phyloP scores from a whole-genome alignment of 345 rosid genomes.

The Eutrema heterophyllum region DNA sequence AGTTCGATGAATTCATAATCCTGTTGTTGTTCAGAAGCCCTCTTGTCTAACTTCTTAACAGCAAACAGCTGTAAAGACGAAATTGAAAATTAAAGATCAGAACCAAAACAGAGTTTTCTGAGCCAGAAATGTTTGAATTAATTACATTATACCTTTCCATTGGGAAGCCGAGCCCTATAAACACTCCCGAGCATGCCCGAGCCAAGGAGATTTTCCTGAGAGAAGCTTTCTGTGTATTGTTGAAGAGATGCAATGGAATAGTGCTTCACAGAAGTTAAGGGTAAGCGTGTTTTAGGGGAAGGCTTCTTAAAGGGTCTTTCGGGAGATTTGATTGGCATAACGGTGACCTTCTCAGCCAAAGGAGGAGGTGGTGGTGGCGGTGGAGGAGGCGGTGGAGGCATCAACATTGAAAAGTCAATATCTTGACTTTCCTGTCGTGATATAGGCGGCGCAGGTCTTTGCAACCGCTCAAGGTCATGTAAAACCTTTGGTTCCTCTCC shows the following conservation, averaged over 20 bases:
- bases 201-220: slow-evolving; percentile 84
- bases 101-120: background rate
- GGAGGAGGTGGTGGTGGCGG: slow-evolving; percentile 63
- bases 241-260: slow-evolving; percentile 94
- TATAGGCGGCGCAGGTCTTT: slow-evolving; percentile 24
- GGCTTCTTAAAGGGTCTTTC: slow-evolving; percentile 44
- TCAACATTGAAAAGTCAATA: slow-evolving; percentile 51
- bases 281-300: slow-evolving; percentile 40
- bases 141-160: slow-evolving; percentile 55
- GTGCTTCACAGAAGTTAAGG: slow-evolving; percentile 56
- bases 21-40: slow-evolving; percentile 56
- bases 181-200: slow-evolving; percentile 94
- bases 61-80: slow-evolving; percentile 63
- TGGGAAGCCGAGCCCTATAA: slow-evolving; percentile 81
- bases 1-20: slow-evolving; percentile 78
- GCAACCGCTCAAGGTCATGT: slow-evolving; percentile 41
- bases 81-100: slow-evolving; percentile 12
- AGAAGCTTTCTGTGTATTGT: slow-evolving; percentile 91
- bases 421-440: slow-evolving; percentile 46
- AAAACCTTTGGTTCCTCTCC: slow-evolving; percentile 45
- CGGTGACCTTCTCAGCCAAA: slow-evolving; percentile 46
- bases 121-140: background rate
- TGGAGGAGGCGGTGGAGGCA: slow-evolving; percentile 42
- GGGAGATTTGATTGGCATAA: slow-evolving; percentile 46
- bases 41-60: slow-evolving; percentile 86